phyloP scores from a whole-genome alignment of 129 eudicot species.

The Helianthus tuberosus region DNA sequence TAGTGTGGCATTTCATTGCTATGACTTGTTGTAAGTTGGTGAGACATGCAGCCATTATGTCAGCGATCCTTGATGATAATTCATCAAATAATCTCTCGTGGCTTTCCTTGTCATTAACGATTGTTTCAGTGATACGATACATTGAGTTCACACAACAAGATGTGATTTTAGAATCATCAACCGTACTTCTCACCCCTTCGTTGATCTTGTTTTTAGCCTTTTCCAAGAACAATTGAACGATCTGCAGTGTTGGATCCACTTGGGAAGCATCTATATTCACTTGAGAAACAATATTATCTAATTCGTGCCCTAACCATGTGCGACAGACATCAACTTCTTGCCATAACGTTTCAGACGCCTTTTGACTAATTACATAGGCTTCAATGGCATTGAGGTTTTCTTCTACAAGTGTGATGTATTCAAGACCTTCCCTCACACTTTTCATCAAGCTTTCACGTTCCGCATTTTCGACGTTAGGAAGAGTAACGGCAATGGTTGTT shows the following conservation, averaged over 20 bases:
- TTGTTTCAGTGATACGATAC: not conserved
- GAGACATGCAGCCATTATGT: no score
- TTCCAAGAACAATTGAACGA: not conserved
- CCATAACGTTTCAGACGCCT: no score
- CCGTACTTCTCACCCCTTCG: not conserved
- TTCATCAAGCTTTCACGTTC: not conserved
- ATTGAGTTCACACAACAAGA: not conserved
- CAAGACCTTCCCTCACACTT: constrained; percentile 14
- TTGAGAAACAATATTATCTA: not conserved
- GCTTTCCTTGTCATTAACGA: not conserved
- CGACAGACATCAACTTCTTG: no score
- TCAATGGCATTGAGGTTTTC: constrained; percentile 14
- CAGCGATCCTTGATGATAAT: not conserved
- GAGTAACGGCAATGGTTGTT: no score
- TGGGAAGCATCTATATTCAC: not conserved
- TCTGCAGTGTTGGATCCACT: not conserved
- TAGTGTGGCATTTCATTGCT: no score
- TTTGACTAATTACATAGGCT: no score
- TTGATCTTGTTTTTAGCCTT: not conserved
- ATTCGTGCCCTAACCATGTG: not conserved
- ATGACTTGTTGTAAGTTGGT: no score
- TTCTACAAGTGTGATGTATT: not conserved
- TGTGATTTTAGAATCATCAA: not conserved
- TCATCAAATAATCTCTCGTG: not conserved
- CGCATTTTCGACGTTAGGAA: no score